Evolutionary conservation across 768 basidiomycete species (phyloP), one percentile per base, ranked within the genome.

Genomic region (Mycena indigotica): DNA sequence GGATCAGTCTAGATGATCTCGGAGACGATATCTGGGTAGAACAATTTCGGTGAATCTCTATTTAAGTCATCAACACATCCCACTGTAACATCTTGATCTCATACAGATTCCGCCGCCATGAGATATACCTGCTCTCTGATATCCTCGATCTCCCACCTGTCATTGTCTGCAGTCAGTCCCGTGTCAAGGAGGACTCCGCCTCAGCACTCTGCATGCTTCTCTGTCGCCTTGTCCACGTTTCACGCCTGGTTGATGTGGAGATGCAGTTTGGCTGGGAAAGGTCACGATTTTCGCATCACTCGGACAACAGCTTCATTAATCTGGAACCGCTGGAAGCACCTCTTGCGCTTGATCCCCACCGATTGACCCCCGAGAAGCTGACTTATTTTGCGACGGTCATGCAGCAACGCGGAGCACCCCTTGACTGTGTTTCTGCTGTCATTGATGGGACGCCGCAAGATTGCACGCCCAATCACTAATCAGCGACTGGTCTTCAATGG

Each of bases 191-290:
- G 28, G 62, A 61, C 26, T 35, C 32, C 1, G 39, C 48, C 0
- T 60, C 58, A 2, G 58, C 61, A 3, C 40, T 63, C 1, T 63
- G 61, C 38, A 60, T 63, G 61, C 61, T 63, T 6, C 40, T 63
- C 0, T 44, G 41, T 4, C 62, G 58, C 5, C 30, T 63, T 13
- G 51, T 55, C 4, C 51, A 57, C 23, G 30, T 55, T 1, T 35
- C 55, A 3, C 17, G 62, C 0, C 55, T 63, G 0, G 28, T n/a
- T 2, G 59, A 63, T 50, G 32, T 60, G 3, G 63, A 61, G 25
- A 61, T 64, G 55, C 55, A 57, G 24, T 61, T 61, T 26, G 60
- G 60, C 15, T 64, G 63, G 63, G 60, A 64, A 19, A n/a, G 44
- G n/a, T 54, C 63, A 2, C 60, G 63, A 1, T 64, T 64, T 60